phyloP scores from a whole-genome alignment of 768 basidiomycete species.

The Russula emetica region DNA sequence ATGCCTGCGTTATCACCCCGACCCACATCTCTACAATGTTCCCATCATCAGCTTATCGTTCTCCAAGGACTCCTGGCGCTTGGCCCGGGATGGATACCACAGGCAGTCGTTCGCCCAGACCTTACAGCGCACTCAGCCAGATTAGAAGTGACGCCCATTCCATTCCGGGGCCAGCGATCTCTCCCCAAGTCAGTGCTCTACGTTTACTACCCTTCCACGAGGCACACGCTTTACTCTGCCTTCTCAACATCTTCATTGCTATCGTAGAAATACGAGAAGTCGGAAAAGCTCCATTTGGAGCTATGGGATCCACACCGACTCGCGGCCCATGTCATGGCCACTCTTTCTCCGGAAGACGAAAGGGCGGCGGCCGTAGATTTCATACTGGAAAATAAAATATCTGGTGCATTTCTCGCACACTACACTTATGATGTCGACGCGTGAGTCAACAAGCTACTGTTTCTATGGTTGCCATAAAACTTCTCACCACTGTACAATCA shows the following conservation, averaged over 20 bases:
- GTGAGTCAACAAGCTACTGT: not conserved
- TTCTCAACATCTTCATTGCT: not conserved
- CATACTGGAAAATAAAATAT: not conserved
- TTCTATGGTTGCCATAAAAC: not conserved
- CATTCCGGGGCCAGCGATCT: not conserved
- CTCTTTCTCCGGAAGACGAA: not conserved
- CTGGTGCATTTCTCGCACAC: not conserved
- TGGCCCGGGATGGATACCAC: too few relatives aligned
- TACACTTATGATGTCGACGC: not conserved
- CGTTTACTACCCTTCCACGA: not conserved
- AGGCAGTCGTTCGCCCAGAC: too few relatives aligned
- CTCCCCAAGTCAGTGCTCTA: not conserved
- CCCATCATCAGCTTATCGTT: too few relatives aligned
- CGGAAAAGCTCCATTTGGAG: not conserved
- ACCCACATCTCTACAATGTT: not conserved
- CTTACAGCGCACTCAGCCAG: not conserved
- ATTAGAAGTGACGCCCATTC: too few relatives aligned
- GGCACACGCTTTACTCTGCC: too few relatives aligned
- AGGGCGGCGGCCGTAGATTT: not conserved
- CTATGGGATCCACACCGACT: slow-evolving; percentile 4
- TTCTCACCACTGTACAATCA: not conserved
- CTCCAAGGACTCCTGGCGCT: too few relatives aligned
- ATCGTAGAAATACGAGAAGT: not conserved
- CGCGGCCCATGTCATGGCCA: not conserved
- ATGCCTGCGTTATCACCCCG: not conserved